Conservation (phyloP, 805 yeast species). For the Barnettozyma pratensis region DNA sequence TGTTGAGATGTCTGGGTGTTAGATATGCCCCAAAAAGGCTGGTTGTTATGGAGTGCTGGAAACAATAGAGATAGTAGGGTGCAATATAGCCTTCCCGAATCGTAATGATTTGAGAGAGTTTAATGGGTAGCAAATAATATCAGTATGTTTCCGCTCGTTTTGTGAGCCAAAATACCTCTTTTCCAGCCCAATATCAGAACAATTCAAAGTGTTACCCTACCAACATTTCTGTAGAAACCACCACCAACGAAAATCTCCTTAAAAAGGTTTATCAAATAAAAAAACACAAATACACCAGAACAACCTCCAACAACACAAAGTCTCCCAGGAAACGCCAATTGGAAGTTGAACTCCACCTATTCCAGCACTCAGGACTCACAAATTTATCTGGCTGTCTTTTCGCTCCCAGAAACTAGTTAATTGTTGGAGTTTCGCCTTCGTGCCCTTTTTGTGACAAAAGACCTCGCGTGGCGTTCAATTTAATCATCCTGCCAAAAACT, state of each 20-base stretch:
- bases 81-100: too few species aligned
- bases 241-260: conserved; percentile 3
- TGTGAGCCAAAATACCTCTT: too few species aligned
- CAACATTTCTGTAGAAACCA: conserved; percentile 3
- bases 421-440: background rate
- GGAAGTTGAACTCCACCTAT: background rate
- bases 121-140: background rate
- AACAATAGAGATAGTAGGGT: background rate
- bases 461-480: conserved; percentile 8
- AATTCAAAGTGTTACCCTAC: conserved; percentile 1
- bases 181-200: too few species aligned
- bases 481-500: background rate
- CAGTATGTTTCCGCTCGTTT: background rate
- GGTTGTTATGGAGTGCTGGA: background rate
- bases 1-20: background rate
- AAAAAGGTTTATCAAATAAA: conserved; percentile 2
- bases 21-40: background rate
- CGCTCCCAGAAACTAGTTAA: background rate
- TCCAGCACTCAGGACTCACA: background rate
- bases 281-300: conserved; percentile 1
- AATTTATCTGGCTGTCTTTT: background rate
- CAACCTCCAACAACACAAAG: conserved; percentile 2
- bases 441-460: conserved; percentile 3
- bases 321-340: background rate
- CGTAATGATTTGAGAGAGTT: background rate